phyloP scores from a whole-genome alignment of 129 eudicot species.

The Flaveria ramosissima region DNA sequence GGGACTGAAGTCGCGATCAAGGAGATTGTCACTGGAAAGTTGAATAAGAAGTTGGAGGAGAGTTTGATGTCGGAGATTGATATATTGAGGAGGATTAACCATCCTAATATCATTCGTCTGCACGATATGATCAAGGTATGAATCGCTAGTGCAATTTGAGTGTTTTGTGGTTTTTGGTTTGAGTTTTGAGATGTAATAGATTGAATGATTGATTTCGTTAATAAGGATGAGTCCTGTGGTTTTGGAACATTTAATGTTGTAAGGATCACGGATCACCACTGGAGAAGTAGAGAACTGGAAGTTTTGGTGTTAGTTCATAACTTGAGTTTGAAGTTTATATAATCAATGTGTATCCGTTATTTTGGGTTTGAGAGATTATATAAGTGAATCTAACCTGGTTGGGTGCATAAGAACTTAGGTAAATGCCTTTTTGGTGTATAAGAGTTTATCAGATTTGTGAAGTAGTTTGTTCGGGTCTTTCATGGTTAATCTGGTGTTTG shows the following conservation, averaged over 20 bases:
- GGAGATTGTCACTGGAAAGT: slow-evolving; percentile 60
- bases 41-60: slow-evolving; percentile 75
- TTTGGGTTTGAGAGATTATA: slow-evolving; percentile 4
- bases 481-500: slow-evolving; percentile 16
- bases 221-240: too few species aligned
- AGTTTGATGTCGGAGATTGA: slow-evolving; percentile 87
- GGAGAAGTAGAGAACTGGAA: neutral
- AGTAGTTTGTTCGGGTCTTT: neutral
- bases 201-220: too few species aligned
- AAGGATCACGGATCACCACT: neutral
- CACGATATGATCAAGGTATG: slow-evolving; percentile 85
- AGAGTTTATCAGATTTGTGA: neutral
- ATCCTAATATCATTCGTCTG: slow-evolving; percentile 85
- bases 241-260: neutral
- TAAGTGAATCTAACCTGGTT: neutral
- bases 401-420: slow-evolving; percentile 4
- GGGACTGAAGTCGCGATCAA: slow-evolving; percentile 97
- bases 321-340: neutral
- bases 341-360: slow-evolving; percentile 9
- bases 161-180: too few species aligned
- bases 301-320: neutral
- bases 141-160: too few species aligned
- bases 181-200: too few species aligned
- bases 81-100: slow-evolving; percentile 62
- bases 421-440: neutral